phyloP scores from a whole-genome alignment of 306 rosid species.

The Inga leiocalycina region DNA sequence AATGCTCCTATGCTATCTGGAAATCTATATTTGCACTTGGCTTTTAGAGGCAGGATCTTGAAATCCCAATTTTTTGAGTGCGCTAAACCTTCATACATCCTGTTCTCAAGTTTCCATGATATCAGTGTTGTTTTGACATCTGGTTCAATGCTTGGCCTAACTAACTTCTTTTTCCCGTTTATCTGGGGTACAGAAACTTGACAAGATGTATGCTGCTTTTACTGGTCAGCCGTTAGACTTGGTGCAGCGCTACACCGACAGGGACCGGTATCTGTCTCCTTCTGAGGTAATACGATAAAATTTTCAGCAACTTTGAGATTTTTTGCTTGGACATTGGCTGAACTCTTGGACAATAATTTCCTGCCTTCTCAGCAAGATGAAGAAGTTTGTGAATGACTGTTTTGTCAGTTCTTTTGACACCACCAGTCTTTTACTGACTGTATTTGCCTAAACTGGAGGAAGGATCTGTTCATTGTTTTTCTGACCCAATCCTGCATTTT shows the following conservation, averaged over 20 bases:
- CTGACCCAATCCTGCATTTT: neutral
- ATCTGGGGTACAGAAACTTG: conserved; percentile 74
- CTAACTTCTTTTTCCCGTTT: conserved; percentile 27
- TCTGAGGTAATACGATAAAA: conserved; percentile 68
- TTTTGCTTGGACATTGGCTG: neutral
- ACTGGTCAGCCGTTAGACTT: conserved; percentile 87
- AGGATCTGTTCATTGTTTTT: neutral
- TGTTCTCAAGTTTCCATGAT: conserved; percentile 1
- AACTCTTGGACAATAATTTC: neutral
- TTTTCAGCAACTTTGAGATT: neutral
- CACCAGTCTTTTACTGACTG: neutral
- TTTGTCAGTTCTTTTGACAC: neutral
- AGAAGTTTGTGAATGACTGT: neutral
- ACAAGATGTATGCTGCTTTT: conserved; percentile 83
- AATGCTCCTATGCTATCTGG: conserved; percentile 24
- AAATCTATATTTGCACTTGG: conserved; percentile 14
- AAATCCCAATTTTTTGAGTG: conserved; percentile 16
- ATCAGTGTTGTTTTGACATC: conserved; percentile 6
- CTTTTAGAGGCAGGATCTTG: conserved; percentile 9
- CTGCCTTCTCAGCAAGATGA: neutral
- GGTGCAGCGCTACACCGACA: conserved; percentile 90
- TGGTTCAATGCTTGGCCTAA: conserved; percentile 15
- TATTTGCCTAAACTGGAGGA: neutral
- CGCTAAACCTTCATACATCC: neutral
- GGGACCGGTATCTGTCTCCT: conserved; percentile 87